Conservation (phyloP, 2,329 filamentous ascomycete genomes). For the Colletotrichum shisoi region DNA sequence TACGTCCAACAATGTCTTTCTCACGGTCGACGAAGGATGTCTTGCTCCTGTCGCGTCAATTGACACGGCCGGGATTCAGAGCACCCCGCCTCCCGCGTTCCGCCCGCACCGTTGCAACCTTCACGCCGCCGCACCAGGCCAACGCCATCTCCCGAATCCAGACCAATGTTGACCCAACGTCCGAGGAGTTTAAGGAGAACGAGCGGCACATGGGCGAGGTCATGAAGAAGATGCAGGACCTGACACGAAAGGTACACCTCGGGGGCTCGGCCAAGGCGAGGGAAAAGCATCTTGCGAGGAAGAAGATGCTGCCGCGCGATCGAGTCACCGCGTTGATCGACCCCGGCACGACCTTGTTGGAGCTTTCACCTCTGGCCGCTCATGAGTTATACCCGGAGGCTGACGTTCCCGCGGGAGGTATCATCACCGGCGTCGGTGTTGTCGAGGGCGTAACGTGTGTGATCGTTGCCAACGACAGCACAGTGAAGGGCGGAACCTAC, state of each 20-base stretch:
- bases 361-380: slow-evolving; percentile 91
- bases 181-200: slow-evolving; percentile 83
- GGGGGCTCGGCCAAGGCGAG: slow-evolving; percentile 84
- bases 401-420: slow-evolving; percentile 86
- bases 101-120: slow-evolving; percentile 68
- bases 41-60: slow-evolving; percentile 55
- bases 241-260: slow-evolving; percentile 75
- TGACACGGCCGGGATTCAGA: slow-evolving; percentile 42
- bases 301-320: slow-evolving; percentile 94
- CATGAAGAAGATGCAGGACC: slow-evolving; percentile 70
- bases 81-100: slow-evolving; percentile 46
- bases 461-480: slow-evolving; percentile 95
- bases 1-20: slow-evolving; percentile 55
- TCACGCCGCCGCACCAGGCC: slow-evolving; percentile 82
- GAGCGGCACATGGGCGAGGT: slow-evolving; percentile 77
- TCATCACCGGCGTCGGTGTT: slow-evolving; percentile 89
- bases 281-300: slow-evolving; percentile 84
- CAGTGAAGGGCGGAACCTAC: slow-evolving; percentile 96
- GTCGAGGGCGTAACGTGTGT: slow-evolving; percentile 92
- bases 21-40: slow-evolving; percentile 57
- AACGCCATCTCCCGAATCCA: slow-evolving; percentile 82
- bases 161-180: slow-evolving; percentile 77
- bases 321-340: slow-evolving; percentile 87
- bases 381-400: slow-evolving; percentile 86
- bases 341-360: slow-evolving; percentile 86